Base-by-base conservation (phyloP, 768 basidiomycete species). In the Rhizopogon vesiculosus region DNA sequence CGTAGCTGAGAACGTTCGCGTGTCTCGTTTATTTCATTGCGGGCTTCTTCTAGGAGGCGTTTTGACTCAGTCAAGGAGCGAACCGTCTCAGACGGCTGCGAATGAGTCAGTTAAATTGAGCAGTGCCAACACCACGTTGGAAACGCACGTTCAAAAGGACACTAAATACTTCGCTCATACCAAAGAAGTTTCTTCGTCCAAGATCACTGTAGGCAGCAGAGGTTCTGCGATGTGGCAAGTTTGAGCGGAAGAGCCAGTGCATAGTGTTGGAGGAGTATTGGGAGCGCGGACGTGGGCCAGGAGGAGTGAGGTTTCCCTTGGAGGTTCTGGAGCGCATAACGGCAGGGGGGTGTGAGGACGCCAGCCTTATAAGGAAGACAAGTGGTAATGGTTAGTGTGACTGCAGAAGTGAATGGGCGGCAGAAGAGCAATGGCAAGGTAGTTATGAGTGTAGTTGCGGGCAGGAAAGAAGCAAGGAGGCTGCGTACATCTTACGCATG, bases 21-120 rank as follows among this genome's bases (percentile, higher is more conserved):
- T 38, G 78, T 81, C 62, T 91, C 90, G 18, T 73, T 76, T 39
- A 93, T 82, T 65, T 93, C 91, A 29, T 80, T 78, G 18, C 86
- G 80, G 42, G 89, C 86, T 62, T 93, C 90, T 16, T 91, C 89
- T 1, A 93, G 74, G 51, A 89, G 76, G 50, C 79, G 81, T 58
- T 78, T 85, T 3, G 89, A 89, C 66, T 93, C 91, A 1, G 87
- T 85, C 40, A 93, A 78, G 7, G 86, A 89, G 28, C 89, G 84
- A 2, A 91, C 79, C 2, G 89, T 89, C 60, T 89, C 84, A 57
- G 83, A 83, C 2, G 91, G 91, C 89, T 92, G 19, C 5, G 53
- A 42, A 29, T 42, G 54, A 22, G 54, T 54, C 10, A 49, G 58
- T 50, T 66, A 56, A 60, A 60, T 33, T 29, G 25, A 18, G 31